Conservation (phyloP, 1,284 basidiomycete genomes). For the Bjerkandera adusta region DNA sequence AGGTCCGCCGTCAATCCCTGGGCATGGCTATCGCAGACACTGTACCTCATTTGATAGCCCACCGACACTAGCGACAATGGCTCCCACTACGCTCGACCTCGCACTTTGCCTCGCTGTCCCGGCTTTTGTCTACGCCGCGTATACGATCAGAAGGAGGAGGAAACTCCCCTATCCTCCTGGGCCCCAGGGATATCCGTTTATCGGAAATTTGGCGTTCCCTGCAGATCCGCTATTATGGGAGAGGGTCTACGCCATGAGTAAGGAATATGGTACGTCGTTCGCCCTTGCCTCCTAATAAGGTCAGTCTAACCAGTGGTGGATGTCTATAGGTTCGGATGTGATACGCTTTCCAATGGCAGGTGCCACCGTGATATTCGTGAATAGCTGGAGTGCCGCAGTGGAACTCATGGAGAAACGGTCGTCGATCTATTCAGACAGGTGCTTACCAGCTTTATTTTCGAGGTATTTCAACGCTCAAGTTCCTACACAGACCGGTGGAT, state of each 20-base stretch:
- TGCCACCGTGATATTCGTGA: neutral
- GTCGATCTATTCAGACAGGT: conserved; percentile 10
- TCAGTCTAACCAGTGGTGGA: neutral
- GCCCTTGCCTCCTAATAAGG: neutral
- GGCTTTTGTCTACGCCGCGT: too few relatives aligned
- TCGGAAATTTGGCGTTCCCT: neutral
- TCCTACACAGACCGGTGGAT: neutral
- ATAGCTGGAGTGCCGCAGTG: neutral
- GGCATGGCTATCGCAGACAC: too few relatives aligned
- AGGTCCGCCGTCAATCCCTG: too few relatives aligned
- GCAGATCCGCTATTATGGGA: neutral
- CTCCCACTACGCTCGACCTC: too few relatives aligned
- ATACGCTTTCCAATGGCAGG: conserved; percentile 5
- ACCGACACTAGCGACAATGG: too few relatives aligned
- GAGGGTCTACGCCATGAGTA: neutral
- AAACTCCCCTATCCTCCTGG: conserved; percentile 1
- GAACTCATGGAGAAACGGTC: conserved; percentile 14
- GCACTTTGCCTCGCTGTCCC: too few relatives aligned
- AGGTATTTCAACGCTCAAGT: neutral
- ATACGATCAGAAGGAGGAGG: too few relatives aligned
- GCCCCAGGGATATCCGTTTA: neutral
- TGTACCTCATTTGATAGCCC: too few relatives aligned
- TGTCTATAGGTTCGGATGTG: conserved; percentile 10
- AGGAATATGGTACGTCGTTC: neutral
- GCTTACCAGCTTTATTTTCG: neutral